Conservation (phyloP, 2,329 filamentous ascomycete species). For the Nannizzia gypsea region DNA sequence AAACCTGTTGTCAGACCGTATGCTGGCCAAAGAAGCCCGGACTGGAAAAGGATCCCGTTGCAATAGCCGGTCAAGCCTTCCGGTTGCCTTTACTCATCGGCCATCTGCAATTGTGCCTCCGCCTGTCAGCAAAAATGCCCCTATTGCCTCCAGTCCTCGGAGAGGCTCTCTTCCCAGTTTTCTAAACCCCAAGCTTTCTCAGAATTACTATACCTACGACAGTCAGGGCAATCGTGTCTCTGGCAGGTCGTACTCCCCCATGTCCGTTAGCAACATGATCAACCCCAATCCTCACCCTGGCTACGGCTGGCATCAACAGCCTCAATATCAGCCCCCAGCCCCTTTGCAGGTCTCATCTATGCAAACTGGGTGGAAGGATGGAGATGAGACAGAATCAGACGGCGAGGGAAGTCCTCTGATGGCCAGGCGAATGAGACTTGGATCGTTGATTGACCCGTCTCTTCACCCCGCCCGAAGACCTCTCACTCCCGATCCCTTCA, state of each 20-base stretch:
- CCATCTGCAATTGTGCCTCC: background rate
- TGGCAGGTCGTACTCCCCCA: background rate
- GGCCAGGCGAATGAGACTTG: slow-evolving; percentile 5
- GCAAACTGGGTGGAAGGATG: slow-evolving; percentile 9
- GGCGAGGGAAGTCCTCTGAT: slow-evolving; percentile 12
- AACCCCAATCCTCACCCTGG: background rate
- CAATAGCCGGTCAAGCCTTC: background rate
- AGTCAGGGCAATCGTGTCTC: background rate
- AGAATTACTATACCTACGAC: slow-evolving; percentile 6
- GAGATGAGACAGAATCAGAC: slow-evolving; percentile 11
- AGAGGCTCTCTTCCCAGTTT: slow-evolving; percentile 9
- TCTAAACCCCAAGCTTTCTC: slow-evolving; percentile 14
- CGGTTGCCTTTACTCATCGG: background rate
- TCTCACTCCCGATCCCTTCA: slow-evolving; percentile 14
- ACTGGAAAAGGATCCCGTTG: slow-evolving; percentile 30
- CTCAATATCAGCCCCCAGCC: background rate
- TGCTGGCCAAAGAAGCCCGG: slow-evolving; percentile 63
- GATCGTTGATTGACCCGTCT: background rate
- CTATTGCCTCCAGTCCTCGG: background rate
- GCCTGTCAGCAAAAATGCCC: background rate
- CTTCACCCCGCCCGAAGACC: slow-evolving; percentile 1
- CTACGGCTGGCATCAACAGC: background rate
- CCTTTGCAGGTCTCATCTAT: background rate
- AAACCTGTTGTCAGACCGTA: slow-evolving; percentile 61
- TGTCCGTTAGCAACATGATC: background rate